Conservation (phyloP, 2,329 filamentous ascomycete species). For the Lachnellula occidentalis region DNA sequence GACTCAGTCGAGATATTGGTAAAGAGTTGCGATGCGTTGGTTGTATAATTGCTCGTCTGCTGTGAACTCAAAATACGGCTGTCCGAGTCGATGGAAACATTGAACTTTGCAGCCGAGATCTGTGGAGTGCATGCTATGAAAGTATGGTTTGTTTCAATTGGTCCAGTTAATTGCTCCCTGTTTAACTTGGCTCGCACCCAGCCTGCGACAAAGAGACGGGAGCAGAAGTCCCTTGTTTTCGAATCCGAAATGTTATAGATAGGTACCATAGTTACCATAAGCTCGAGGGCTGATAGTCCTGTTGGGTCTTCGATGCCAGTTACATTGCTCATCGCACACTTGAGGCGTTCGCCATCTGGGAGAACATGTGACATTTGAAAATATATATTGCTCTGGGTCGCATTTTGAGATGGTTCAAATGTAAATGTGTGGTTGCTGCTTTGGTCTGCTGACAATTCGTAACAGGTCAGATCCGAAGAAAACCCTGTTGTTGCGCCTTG, state of each 20-base stretch:
- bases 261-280: constrained; percentile 5
- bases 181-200: constrained; percentile 9
- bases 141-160: not conserved
- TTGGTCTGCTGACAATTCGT: not conserved
- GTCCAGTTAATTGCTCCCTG: not conserved
- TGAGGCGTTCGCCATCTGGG: not conserved
- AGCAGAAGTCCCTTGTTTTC: constrained; percentile 12
- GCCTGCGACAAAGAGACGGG: constrained; percentile 6
- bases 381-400: not conserved
- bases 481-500: no score
- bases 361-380: not conserved
- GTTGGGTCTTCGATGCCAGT: not conserved
- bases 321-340: not conserved
- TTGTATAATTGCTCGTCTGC: constrained; percentile 3
- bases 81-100: constrained; percentile 30
- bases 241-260: not conserved
- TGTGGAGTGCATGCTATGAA: constrained; percentile 1
- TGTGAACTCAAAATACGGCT: constrained; percentile 28
- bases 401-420: not conserved
- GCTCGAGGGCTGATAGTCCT: constrained; percentile 5
- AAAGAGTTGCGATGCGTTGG: constrained; percentile 3
- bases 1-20: not conserved
- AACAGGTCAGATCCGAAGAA: no score
- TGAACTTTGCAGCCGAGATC: constrained; percentile 35
- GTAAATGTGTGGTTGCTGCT: not conserved